phyloP scores from a whole-genome alignment of 75 land plant species.

The Larix kaempferi region DNA sequence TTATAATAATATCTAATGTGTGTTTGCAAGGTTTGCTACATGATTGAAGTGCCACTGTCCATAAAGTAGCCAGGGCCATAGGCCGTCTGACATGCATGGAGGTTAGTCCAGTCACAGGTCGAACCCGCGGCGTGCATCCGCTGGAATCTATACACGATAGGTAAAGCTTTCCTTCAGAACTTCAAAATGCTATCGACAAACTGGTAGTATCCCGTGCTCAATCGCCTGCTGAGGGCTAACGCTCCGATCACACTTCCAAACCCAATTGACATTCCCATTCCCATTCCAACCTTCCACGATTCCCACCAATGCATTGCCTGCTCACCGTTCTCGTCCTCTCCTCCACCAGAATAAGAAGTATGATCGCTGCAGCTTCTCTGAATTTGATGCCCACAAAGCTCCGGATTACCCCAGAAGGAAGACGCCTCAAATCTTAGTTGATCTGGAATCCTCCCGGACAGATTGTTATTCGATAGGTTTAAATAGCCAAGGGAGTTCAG shows the following conservation, averaged over 20 bases:
- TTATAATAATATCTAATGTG: no score
- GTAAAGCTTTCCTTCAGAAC: no score
- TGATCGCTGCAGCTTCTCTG: not conserved
- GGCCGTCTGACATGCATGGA: no score
- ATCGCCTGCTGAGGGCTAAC: not conserved
- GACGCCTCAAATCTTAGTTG: not conserved
- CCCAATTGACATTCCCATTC: not conserved
- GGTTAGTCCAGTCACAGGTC: no score
- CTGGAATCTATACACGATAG: no score
- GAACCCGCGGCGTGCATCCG: no score
- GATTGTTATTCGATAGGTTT: slow-evolving; percentile 13
- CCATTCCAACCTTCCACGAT: not conserved
- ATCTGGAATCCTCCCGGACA: slow-evolving; percentile 13
- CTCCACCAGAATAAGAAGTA: not conserved
- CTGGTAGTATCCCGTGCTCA: not conserved
- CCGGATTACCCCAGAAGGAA: slow-evolving; percentile 5
- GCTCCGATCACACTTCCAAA: not conserved
- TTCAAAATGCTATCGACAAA: not conserved
- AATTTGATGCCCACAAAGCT: slow-evolving; percentile 14
- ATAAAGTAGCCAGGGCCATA: no score
- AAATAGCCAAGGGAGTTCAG: slow-evolving; percentile 2
- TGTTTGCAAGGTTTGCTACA: no score
- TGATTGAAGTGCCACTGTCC: no score
- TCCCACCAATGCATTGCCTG: not conserved
- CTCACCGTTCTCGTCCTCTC: no score